Evolutionary conservation across 1,139 yeast genomes (phyloP), one percentile per base, ranked within the genome.

Genomic region (Kodamaea ohmeri): DNA sequence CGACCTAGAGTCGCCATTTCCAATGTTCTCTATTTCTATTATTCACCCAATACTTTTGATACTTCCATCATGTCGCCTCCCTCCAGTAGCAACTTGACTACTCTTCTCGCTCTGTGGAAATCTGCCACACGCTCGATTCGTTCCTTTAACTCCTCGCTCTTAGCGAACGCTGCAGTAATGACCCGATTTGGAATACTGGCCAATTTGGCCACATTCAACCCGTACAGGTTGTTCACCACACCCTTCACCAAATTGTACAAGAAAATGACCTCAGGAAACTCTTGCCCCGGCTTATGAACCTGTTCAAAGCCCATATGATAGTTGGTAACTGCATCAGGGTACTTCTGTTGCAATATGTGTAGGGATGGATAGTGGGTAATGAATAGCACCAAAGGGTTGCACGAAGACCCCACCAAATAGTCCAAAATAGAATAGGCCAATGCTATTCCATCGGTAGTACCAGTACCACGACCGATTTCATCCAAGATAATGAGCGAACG

Each of bases 321-420:
- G 52, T 82, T 83, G 12, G 67, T 65, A 5, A 83, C 77, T 3
- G 58, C 48, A 0, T 54, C 55, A 1, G 65, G 61, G 45, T 63
- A 70, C 34, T 58, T 55, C 25, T 62, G 47, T 31, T 74, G 79
- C 35, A 86, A 65, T 4, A 67, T 63, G 41, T 80, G 76, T 21
- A 89, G 64, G 14, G 79, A 73, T n/a, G 94, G 92, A 56, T 82
- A 90, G 60, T 90, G 97, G 0, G 97, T 90, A 19, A 90, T 87
- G 59, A 89, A 90, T 16, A 90, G 58, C 0, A 85, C 73, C 32
- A 85, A 61, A 0, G 92, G 83, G 29, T 71, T 52, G 4, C 61
- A 63, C 0, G 63, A 51, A 14, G 56, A 55, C 21, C 65, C 67
- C 3, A 81, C 61, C 38, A 89, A 71, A 49, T 85, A 81, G 41